A percentile compares a stretch with the other conserved stretches of the same genome.
These are phyloP conservation scores for Fragaria ananassa DNA, from an alignment of 306 rosid genomes.

Conservation along the genomic window DNA sequence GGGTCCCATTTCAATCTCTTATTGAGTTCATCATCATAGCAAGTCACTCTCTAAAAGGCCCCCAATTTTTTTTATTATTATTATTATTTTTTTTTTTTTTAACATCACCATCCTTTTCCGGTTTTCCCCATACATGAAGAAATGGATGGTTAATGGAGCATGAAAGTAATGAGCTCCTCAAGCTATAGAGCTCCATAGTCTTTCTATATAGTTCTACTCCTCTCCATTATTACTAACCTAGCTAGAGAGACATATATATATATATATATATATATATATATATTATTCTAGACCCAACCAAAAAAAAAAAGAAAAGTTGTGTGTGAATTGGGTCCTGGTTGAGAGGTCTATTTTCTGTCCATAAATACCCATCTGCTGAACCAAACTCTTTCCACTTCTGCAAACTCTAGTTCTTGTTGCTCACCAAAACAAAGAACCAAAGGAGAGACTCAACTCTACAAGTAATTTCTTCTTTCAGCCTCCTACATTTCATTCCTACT, in stretches of 20 bases:
- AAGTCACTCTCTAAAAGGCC: conserved; percentile 48
- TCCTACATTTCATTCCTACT: background rate
- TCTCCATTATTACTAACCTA: conserved; percentile 24
- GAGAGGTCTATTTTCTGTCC: conserved; percentile 53
- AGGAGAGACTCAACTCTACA: conserved; percentile 25
- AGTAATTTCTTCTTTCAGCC: conserved; percentile 16
- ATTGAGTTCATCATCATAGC: conserved; percentile 19
- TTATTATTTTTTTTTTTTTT: background rate
- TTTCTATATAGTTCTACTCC: conserved; percentile 12
- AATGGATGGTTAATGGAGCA: conserved; percentile 32
- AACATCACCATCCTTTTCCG: no score
- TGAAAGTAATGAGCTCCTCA: conserved; percentile 30
- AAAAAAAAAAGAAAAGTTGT: conserved; percentile 20
- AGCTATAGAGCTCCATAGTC: background rate
- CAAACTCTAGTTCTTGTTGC: conserved; percentile 29
- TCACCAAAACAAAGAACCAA: conserved; percentile 9
- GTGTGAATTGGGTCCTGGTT: conserved; percentile 47
- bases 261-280: no score
- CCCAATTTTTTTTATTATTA: background rate
- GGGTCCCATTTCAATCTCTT: conserved; percentile 18
- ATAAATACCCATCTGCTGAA: conserved; percentile 48
- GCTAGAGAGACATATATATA: background rate
- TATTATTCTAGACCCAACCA: conserved; percentile 7
- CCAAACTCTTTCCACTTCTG: conserved; percentile 45
- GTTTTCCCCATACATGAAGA: no score